phyloP scores from a whole-genome alignment of 495 filamentous ascomycete genomes.

The Elaphomyces granulatus region DNA sequence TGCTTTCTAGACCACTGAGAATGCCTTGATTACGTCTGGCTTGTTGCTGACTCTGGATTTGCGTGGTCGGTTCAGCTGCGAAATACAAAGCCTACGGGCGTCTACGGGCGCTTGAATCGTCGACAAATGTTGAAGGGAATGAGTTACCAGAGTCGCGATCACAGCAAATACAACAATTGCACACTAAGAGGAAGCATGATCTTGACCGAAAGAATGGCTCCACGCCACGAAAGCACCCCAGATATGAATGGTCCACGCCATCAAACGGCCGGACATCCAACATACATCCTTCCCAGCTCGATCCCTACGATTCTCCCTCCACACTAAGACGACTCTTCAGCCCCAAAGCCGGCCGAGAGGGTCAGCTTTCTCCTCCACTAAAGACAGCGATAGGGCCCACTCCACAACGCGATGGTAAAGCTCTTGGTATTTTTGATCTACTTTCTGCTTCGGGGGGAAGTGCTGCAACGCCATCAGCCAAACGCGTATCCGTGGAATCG shows the following conservation, averaged over 20 bases:
- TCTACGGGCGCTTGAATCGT: slow-evolving; percentile 42
- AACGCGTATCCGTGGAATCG: slow-evolving; percentile 16
- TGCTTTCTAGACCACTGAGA: background rate
- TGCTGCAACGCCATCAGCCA: slow-evolving; percentile 27
- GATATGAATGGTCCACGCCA: slow-evolving; percentile 29
- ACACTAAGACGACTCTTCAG: slow-evolving; percentile 44
- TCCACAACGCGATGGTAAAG: slow-evolving; percentile 74
- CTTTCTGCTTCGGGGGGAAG: slow-evolving; percentile 45
- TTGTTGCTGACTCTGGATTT: background rate
- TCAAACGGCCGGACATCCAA: slow-evolving; percentile 25
- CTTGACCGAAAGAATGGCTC: background rate
- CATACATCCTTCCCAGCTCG: slow-evolving; percentile 28
- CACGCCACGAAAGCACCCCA: slow-evolving; percentile 21
- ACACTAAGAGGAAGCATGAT: background rate
- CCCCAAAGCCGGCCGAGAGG: slow-evolving; percentile 35
- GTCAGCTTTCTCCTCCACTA: slow-evolving; percentile 19
- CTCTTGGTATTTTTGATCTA: slow-evolving; percentile 85
- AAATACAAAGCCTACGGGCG: slow-evolving; percentile 90
- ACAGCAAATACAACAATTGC: slow-evolving; percentile 23
- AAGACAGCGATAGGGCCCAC: slow-evolving; percentile 60
- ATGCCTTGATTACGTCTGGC: slow-evolving; percentile 2
- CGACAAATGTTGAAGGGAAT: slow-evolving; percentile 1
- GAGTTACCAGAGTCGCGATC: slow-evolving; percentile 14
- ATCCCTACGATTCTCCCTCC: slow-evolving; percentile 46
- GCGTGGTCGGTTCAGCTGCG: slow-evolving; percentile 46